Conservation (phyloP, 78 protist species). For the Bigelowiella natans region DNA sequence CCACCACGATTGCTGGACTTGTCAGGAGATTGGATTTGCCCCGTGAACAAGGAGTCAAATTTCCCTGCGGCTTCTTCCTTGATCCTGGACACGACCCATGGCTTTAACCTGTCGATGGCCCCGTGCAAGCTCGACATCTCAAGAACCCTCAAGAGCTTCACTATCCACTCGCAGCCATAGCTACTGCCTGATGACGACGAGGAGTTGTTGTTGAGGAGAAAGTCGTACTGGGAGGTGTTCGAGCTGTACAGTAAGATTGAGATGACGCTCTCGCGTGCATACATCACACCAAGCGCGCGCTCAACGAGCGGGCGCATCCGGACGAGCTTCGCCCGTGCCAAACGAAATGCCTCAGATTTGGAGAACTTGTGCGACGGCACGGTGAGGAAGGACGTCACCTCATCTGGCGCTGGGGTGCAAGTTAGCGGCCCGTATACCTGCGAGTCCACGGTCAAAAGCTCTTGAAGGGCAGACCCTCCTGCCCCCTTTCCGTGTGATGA, state of each 20-base stretch:
- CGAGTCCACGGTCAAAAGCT: not conserved
- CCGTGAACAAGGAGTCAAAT: not conserved
- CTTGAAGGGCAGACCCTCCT: not conserved
- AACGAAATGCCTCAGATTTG: not conserved
- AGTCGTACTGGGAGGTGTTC: not conserved
- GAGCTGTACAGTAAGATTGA: not conserved
- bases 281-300: not conserved
- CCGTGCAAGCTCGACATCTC: not conserved
- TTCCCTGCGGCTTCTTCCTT: not conserved
- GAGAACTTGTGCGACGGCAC: not conserved
- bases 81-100: not conserved
- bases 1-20: not conserved
- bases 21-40: not conserved
- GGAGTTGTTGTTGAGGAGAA: too few species aligned
- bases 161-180: not conserved
- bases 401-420: not conserved
- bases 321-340: not conserved
- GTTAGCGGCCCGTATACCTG: not conserved
- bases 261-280: not conserved
- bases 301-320: not conserved
- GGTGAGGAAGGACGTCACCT: not conserved
- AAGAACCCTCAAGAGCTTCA: not conserved
- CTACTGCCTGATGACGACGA: too few species aligned
- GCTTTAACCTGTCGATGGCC: not conserved
- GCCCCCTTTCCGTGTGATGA: too few species aligned